Percentiles rank a stretch among this genome's conserved stretches.
Conservation (phyloP, 2,329 filamentous ascomycete genomes). For the Pseudocercospora vitis region DNA sequence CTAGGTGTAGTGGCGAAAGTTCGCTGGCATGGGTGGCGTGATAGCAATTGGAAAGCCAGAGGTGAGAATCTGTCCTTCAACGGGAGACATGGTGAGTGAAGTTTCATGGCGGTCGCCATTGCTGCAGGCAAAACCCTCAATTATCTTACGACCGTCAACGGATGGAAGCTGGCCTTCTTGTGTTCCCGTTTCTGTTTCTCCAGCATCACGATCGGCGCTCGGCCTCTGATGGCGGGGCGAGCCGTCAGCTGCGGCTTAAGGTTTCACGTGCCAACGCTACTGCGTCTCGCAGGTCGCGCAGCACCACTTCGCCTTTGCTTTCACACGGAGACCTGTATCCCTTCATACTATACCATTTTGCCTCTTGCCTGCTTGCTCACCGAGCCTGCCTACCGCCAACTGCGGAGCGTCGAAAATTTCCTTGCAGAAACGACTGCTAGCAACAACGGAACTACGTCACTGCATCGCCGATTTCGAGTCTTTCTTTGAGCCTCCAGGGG, state of each 20-base stretch:
- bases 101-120: constrained; percentile 8
- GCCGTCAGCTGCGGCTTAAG: constrained; percentile 2
- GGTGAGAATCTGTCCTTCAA: constrained; percentile 31
- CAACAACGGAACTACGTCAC: constrained; percentile 1
- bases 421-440: background rate
- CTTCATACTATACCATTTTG: background rate
- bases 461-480: constrained; percentile 3
- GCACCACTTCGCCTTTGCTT: background rate
- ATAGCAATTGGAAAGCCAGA: constrained; percentile 34
- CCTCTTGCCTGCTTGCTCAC: background rate
- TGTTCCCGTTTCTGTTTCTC: background rate
- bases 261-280: constrained; percentile 5
- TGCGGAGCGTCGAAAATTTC: too few relatives aligned
- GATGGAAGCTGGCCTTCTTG: too few relatives aligned
- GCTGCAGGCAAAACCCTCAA: background rate
- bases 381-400: too few relatives aligned
- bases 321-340: background rate
- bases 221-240: background rate
- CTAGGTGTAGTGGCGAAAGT: constrained; percentile 25
- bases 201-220: background rate
- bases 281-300: background rate
- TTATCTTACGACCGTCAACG: too few relatives aligned
- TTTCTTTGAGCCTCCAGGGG: background rate
- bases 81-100: constrained; percentile 24
- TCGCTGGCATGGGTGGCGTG: constrained; percentile 24